Evolutionary conservation across 305 asterid genomes (phyloP), one percentile per base, ranked within the genome.

Genomic region (Fraxinus albicans): DNA sequence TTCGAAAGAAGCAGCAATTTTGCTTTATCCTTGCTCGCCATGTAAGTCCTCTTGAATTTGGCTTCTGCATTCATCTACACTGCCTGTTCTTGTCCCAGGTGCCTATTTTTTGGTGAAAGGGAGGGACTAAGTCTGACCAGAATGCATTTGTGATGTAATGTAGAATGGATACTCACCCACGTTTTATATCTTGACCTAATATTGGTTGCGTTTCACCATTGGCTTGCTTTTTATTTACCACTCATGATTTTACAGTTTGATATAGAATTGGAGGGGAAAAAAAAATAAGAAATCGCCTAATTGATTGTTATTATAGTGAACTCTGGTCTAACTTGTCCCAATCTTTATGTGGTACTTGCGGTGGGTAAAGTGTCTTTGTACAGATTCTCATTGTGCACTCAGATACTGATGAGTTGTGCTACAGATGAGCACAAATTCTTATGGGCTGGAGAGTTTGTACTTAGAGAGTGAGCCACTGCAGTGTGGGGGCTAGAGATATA

Each of bases 1-100:
- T 83, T 81, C 89, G 87, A 81, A 90, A 80, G 83, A 93, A 93
- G 90, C 91, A 85, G 91, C 98, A 97, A 81, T 95, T 95, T 85
- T 90, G 98, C 85, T 97, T 91, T 87, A 94, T 95, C 80, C 92
- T 97, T 84, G 99, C 95, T 83, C 98, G 98, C 72, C 98, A 96
- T 84, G 99, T 96, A 89, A 89, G 99, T 88, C 27, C 74, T 76
- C 79, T 74, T 78, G 40, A 47, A 80, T 63, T 77, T 79, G 42
- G 40, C 72, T 58, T 84, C 44, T 40, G 67, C 78, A 33, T 82
- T 42, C 50, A 31, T 55, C 65, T 79, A 19, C 2, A 6, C 12
- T 7, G 67, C 82, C 73, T 73, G 23, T 67, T 58, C 50, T 60
- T 74, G 25, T 15, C 60, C 67, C 25, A 19, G 19, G 44, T 44